Conservation (phyloP, 495 filamentous ascomycete genomes). For the Immersiella caudata region DNA sequence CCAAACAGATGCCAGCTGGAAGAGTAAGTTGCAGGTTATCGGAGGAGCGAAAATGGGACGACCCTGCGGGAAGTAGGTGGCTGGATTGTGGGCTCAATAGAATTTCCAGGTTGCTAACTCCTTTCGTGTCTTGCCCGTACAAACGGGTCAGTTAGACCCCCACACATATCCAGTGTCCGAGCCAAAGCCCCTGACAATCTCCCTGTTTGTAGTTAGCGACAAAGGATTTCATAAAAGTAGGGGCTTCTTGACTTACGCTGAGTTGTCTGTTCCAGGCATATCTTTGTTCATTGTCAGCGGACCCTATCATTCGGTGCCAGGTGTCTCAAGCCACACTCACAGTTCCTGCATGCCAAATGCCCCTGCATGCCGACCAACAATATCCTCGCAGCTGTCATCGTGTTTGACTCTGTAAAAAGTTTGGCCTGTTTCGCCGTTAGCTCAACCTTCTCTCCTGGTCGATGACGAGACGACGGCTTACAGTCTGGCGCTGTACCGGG, state of each 20-base stretch:
- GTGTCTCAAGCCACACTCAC: not conserved
- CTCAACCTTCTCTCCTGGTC: not conserved
- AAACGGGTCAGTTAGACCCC: conserved; percentile 5
- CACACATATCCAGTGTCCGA: conserved; percentile 23
- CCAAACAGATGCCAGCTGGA: too few species aligned
- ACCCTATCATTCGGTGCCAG: not conserved
- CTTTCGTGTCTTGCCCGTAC: not conserved
- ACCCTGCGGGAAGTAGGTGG: too few species aligned
- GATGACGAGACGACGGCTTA: not conserved
- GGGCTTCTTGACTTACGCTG: conserved; percentile 10
- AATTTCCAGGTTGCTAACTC: too few species aligned
- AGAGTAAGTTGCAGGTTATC: too few species aligned
- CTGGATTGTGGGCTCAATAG: too few species aligned
- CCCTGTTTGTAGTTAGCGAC: not conserved
- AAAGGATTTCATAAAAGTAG: not conserved
- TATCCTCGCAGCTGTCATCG: conserved; percentile 20
- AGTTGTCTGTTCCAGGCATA: conserved; percentile 21
- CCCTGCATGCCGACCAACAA: conserved; percentile 16
- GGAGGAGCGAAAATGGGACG: too few species aligned
- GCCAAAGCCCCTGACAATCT: conserved; percentile 20
- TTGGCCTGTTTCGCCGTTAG: conserved; percentile 9
- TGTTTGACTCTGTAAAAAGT: conserved; percentile 19
- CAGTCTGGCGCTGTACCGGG: not conserved
- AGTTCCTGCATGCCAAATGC: conserved; percentile 10
- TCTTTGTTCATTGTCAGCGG: conserved; percentile 1